A percentile compares a stretch with the other conserved stretches of the same genome.
Evolutionary conservation across 176 grass and related monocot genomes (phyloP).

Genomic region (Zizania latifolia): DNA sequence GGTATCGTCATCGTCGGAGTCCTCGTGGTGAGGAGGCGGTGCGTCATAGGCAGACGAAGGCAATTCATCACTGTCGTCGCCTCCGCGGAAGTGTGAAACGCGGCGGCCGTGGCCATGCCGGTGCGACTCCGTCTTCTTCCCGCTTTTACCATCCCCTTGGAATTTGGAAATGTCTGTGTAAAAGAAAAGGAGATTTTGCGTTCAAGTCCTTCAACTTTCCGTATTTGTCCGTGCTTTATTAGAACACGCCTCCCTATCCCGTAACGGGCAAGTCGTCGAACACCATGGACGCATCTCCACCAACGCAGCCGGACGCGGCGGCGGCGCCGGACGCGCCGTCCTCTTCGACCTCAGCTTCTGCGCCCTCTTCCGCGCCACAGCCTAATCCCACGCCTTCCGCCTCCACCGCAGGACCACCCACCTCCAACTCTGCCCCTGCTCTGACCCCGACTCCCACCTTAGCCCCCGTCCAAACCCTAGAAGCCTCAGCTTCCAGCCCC

Average conservation of each 20-base stretch:
- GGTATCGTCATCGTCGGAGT: conserved; percentile 24
- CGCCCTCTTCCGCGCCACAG: conserved; percentile 4
- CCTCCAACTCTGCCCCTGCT: conserved; percentile 4
- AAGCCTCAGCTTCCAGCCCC: neutral
- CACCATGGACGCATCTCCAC: conserved; percentile 30
- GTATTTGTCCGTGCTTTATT: neutral
- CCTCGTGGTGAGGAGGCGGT: conserved; percentile 5
- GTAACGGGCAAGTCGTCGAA: conserved; percentile 25
- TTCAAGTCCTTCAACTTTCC: neutral
- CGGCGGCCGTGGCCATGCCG: conserved; percentile 40
- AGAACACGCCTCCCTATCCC: neutral
- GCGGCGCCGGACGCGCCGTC: neutral
- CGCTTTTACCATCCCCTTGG: conserved; percentile 88
- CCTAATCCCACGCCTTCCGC: neutral
- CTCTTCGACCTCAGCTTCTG: neutral
- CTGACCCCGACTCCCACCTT: conserved; percentile 6
- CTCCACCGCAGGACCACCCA: neutral
- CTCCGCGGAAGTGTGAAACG: conserved; percentile 5
- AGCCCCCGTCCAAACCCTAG: conserved; percentile 39
- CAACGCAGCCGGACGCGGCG: conserved; percentile 16
- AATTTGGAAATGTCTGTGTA: neutral
- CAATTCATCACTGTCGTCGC: conserved; percentile 23
- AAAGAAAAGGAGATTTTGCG: neutral
- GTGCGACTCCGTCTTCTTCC: conserved; percentile 69
- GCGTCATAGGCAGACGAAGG: conserved; percentile 57